Evolutionary conservation across 495 filamentous ascomycete species (phyloP).

Genomic region (Terfezia claveryi): DNA sequence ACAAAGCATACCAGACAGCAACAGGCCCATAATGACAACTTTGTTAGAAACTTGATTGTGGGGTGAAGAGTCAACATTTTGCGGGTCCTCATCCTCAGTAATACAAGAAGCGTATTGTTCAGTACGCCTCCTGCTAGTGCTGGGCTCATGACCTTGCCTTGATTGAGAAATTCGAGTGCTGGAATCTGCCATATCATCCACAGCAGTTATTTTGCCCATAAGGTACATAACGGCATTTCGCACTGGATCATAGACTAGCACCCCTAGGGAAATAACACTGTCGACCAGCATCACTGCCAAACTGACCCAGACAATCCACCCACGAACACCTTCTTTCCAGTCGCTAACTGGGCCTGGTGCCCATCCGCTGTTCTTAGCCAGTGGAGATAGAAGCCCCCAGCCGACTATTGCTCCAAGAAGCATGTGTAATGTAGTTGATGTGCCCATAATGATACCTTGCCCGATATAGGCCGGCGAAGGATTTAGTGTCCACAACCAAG

Average conservation of each 20-base stretch:
- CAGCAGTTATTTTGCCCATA: background rate
- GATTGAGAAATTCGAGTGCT: background rate
- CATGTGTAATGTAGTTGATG: conserved; percentile 88
- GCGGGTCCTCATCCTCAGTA: conserved; percentile 4
- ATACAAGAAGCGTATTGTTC: background rate
- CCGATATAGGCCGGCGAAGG: conserved; percentile 63
- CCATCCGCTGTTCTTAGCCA: conserved; percentile 72
- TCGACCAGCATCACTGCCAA: conserved; percentile 94
- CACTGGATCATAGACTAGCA: conserved; percentile 37
- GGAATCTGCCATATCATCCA: background rate
- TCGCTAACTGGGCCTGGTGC: conserved; percentile 66
- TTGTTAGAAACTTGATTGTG: conserved; percentile 58
- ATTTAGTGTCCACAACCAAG: conserved; percentile 92
- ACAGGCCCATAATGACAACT: conserved; percentile 49
- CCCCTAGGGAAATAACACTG: conserved; percentile 66
- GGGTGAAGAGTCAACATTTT: conserved; percentile 50
- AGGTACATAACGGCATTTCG: background rate
- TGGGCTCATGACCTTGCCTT: background rate
- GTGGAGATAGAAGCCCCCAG: conserved; percentile 75
- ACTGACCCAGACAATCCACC: conserved; percentile 94
- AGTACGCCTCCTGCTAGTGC: background rate
- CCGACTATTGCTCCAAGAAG: conserved; percentile 73
- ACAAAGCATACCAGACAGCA: conserved; percentile 57
- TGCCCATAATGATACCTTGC: conserved; percentile 31
- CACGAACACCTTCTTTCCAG: conserved; percentile 82